Evolutionary conservation across 1,284 basidiomycete genomes (phyloP).

Genomic region (Trichosporon sp.): DNA sequence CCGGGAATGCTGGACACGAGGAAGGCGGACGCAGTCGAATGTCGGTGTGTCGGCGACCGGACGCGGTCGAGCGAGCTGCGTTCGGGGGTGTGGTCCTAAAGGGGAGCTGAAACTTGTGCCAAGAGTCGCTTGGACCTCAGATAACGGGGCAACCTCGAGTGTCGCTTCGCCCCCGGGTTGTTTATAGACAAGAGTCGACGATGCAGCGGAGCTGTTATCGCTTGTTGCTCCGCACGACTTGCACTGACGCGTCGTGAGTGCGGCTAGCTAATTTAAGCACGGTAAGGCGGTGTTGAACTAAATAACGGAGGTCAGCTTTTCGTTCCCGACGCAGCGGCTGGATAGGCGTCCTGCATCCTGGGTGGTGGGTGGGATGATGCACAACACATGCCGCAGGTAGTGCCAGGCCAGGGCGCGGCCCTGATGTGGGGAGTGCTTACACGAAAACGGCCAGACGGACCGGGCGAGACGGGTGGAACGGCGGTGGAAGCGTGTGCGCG

Average conservation of each 20-base stretch:
- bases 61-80: background rate
- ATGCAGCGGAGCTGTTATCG: background rate
- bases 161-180: background rate
- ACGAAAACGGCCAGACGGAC: background rate
- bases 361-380: background rate
- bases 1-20: slow-evolving; percentile 9
- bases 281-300: background rate
- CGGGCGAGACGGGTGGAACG: background rate
- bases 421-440: slow-evolving; percentile 4
- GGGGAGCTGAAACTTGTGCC: background rate
- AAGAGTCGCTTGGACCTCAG: background rate
- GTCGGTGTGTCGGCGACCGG: background rate
- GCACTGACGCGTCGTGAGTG: slow-evolving; percentile 5
- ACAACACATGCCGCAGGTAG: background rate
- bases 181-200: background rate
- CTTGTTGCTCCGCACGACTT: background rate
- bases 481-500: background rate
- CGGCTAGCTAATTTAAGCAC: background rate
- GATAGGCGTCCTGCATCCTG: background rate
- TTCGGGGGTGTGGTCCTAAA: background rate
- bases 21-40: background rate
- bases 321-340: background rate
- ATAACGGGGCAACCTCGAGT: background rate
- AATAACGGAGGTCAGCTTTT: background rate
- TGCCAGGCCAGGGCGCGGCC: background rate